These are phyloP conservation scores for Termitomyces sp. DNA, from an alignment of 768 basidiomycete species.

Conservation along the genomic window DNA sequence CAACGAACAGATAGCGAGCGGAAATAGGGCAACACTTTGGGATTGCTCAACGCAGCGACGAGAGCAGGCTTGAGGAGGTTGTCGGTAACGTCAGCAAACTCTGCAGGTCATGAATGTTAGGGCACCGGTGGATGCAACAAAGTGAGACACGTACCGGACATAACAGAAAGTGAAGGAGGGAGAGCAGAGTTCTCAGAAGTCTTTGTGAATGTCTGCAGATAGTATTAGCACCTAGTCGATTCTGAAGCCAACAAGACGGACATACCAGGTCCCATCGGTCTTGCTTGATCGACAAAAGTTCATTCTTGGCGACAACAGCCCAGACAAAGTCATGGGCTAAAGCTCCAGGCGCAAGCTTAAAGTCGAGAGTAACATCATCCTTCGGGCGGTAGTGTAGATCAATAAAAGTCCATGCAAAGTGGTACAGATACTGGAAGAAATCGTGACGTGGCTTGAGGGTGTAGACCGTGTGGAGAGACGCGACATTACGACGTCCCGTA, in stretches of 20 bases:
- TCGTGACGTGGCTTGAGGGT: conserved; percentile 83
- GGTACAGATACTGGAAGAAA: conserved; percentile 60
- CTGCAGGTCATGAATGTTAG: conserved; percentile 29
- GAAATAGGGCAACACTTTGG: conserved; percentile 70
- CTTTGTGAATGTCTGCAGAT: conserved; percentile 73
- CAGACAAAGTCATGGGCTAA: conserved; percentile 71
- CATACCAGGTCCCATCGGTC: conserved; percentile 85
- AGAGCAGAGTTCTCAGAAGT: conserved; percentile 63
- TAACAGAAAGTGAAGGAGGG: conserved; percentile 62
- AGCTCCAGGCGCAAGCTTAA: conserved; percentile 56
- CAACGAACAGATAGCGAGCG: conserved; percentile 70
- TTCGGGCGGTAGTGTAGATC: conserved; percentile 71
- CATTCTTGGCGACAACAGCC: conserved; percentile 80
- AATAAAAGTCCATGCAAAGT: conserved; percentile 58
- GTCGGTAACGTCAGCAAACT: conserved; percentile 85
- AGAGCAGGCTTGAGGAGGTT: conserved; percentile 64
- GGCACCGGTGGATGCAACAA: not conserved
- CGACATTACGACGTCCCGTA: conserved; percentile 76
- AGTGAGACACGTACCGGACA: conserved; percentile 52
- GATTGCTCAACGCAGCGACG: conserved; percentile 55
- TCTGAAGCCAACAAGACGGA: conserved; percentile 10
- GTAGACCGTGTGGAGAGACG: conserved; percentile 78
- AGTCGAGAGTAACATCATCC: conserved; percentile 77
- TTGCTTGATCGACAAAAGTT: conserved; percentile 64
- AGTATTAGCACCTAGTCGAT: not conserved